These are phyloP conservation scores for Circinella minor DNA, from an alignment of 371 early-diverging fungal genomes.

Conservation along the genomic window DNA sequence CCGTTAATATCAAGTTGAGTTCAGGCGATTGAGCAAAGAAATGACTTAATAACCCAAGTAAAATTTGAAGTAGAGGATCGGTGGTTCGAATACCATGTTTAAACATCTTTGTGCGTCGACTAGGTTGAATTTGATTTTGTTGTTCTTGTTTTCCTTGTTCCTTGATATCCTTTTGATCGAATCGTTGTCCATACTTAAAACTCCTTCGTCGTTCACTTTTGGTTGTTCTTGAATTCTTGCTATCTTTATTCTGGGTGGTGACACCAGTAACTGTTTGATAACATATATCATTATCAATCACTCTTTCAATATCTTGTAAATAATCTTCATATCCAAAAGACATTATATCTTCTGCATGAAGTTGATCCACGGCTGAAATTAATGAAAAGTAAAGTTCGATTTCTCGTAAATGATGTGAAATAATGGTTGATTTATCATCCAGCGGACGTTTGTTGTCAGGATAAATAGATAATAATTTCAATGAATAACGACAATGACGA, in stretches of 20 bases:
- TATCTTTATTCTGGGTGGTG: slow-evolving; percentile 21
- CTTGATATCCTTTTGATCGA: slow-evolving; percentile 25
- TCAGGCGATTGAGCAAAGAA: slow-evolving; percentile 89
- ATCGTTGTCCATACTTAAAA: slow-evolving; percentile 64
- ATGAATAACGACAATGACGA: slow-evolving; percentile 77
- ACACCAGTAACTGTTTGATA: slow-evolving; percentile 53
- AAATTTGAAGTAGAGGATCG: slow-evolving; percentile 69
- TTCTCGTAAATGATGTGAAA: slow-evolving; percentile 71
- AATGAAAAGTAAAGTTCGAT: slow-evolving; percentile 75
- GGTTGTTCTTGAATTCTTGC: slow-evolving; percentile 12
- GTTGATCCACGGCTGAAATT: slow-evolving; percentile 62
- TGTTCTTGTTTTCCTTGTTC: slow-evolving; percentile 2
- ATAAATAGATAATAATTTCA: slow-evolving; percentile 71
- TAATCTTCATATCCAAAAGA: slow-evolving; percentile 78
- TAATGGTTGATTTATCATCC: slow-evolving; percentile 30
- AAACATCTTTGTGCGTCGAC: slow-evolving; percentile 25
- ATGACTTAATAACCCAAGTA: slow-evolving; percentile 67
- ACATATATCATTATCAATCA: slow-evolving; percentile 66
- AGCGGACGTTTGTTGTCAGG: slow-evolving; percentile 41
- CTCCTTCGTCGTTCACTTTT: slow-evolving; percentile 59
- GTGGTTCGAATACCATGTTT: slow-evolving; percentile 61
- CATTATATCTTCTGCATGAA: slow-evolving; percentile 57
- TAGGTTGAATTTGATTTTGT: background rate
- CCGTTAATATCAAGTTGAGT: slow-evolving; percentile 90
- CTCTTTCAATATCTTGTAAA: slow-evolving; percentile 74